Conservation (phyloP, 2,329 filamentous ascomycete species). For the Colletotrichum tropicicola region DNA sequence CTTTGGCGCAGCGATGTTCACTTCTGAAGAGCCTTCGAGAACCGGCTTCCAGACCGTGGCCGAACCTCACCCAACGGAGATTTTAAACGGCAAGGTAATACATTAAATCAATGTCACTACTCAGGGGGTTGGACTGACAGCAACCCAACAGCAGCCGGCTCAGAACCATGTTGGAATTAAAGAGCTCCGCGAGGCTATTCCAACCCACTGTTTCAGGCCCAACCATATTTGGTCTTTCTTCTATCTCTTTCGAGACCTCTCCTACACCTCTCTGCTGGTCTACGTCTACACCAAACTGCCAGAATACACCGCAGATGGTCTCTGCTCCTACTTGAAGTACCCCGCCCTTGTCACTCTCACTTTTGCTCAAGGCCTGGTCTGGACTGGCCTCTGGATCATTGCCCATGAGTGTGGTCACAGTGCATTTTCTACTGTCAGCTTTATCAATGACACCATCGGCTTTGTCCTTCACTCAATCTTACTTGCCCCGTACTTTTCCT, state of each 20-base stretch:
- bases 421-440: slow-evolving; percentile 66
- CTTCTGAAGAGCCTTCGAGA: too few relatives aligned
- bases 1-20: too few relatives aligned
- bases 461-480: slow-evolving; percentile 71
- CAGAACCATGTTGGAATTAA: not conserved
- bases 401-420: slow-evolving; percentile 77
- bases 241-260: slow-evolving; percentile 65
- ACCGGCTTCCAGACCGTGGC: too few relatives aligned
- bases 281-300: slow-evolving; percentile 37
- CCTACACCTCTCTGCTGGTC: slow-evolving; percentile 55
- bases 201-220: slow-evolving; percentile 67
- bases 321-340: slow-evolving; percentile 54
- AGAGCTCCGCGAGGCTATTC: slow-evolving; percentile 59
- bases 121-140: too few relatives aligned
- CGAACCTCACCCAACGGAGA: too few relatives aligned
- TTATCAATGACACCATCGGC: slow-evolving; percentile 69
- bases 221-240: slow-evolving; percentile 57
- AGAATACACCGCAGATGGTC: not conserved
- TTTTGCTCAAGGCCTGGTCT: slow-evolving; percentile 70
- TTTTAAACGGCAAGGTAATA: too few relatives aligned
- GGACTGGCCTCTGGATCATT: slow-evolving; percentile 75
- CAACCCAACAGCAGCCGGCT: not conserved
- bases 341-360: slow-evolving; percentile 66
- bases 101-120: too few relatives aligned
- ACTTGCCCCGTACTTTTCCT: slow-evolving; percentile 76